Evolutionary conservation across 495 filamentous ascomycete genomes (phyloP), one percentile per base, ranked within the genome.

Genomic region (Hyaloscypha bicolor): DNA sequence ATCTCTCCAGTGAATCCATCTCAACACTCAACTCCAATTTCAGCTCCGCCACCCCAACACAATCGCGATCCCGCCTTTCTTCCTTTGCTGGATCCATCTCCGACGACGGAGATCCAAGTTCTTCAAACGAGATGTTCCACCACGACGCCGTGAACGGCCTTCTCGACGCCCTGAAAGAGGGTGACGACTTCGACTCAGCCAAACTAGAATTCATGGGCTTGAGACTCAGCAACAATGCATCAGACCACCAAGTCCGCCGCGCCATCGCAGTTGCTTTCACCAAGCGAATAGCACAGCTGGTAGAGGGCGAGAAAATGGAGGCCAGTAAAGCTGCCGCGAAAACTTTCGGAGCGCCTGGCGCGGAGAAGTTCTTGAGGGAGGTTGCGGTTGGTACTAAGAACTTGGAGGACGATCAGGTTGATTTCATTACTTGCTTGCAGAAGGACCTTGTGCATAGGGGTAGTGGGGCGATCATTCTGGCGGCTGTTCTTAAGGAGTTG

Each of bases 171-270:
- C 81, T 99, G 45, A 87, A 87, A 63, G 85, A 89, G 55, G 82
- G 82, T 16, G 88, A 90, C 60, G 86, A 92, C 51, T 87, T 92
- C n/a, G 92, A 95, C 73, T 90, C 90, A 12, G 93, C 95, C 9
- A 90, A 91, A 71, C 82, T 98, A 12, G 95, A 99, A 75, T 88
- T 99, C 52, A 95, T 90, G 79, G 90, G 91, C 71, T 84, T 97
- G 42, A 88, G 94, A 6, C 91, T 99, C 79, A 90, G 87, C 29
- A 90, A 89, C 68, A 93, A 99, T 74, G 96, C 95, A 6, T 91
- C 90, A 2, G 94, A 96, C 69, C 83, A 89, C 71, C 88, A 93
- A 76, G 91, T 97, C 67, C 91, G 94, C 30, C 90, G 90, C 4
- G 92, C 95, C 4, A 87, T 97, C 32, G 92, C 90, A 8, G 86